Evolutionary conservation across 352 stramenopile genomes (phyloP), one percentile per base, ranked within the genome.

Genomic region (Pythium guiyangense): DNA sequence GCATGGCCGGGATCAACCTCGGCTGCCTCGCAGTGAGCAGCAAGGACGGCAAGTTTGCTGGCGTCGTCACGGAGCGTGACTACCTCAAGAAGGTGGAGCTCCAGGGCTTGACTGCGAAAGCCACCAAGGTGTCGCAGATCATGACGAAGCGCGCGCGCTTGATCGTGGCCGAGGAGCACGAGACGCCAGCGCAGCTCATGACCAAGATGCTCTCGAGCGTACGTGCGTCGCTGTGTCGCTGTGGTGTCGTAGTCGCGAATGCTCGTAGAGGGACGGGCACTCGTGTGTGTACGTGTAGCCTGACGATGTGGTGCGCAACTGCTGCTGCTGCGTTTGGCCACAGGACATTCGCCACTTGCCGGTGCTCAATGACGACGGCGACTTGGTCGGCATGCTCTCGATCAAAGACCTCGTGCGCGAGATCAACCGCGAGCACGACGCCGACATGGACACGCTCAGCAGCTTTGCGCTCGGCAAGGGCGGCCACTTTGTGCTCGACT

Each of bases 21-120:
- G 92, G 86, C 70, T 96, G 74, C 49, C 74, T 98, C 22, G 94
- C 96, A 0, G 93, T 96, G 40, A 94, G 85, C 45, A 86, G 96
- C 64, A 73, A 73, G 10, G 71, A 86, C 49, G 90, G 86, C 54
- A 94, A 96, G 69, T 94, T 97, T 53, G 86, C 88, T 4, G 91
- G 91, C 42, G 74, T 98, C 22, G 74, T 98, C 35, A 96, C 79
- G 49, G 95, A 98, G 78, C 88, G 95, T 59, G 95, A 98, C 67
- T 98, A 98, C 74, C 80, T 98, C 49, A 92, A 89, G 65, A 98
- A 98, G 63, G 91, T 98, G 49, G 95, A 97, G 62, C 74, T 98
- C 43, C 86, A 98, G 52, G 88, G 82, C 10, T 86, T 95, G 53
- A 96, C 86, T 15, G 86, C 81, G 44, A 90, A 92, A 54, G 71